phyloP scores from a whole-genome alignment of 148 eudicot genomes.

The Heliosperma pusillum region DNA sequence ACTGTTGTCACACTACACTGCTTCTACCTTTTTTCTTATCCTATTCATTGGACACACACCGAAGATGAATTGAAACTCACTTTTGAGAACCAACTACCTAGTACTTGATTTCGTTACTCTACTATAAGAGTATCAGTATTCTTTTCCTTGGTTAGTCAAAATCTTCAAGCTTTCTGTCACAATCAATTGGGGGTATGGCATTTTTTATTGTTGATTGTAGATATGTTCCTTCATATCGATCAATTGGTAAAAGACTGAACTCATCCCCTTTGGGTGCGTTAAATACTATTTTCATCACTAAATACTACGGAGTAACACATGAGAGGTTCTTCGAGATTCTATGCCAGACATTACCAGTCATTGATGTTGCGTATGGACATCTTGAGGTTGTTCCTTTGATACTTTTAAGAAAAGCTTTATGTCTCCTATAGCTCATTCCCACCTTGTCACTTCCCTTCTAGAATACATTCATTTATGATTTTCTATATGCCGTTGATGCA shows the following conservation, averaged over 20 bases:
- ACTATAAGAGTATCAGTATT: background rate
- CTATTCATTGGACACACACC: background rate
- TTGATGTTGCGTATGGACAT: conserved; percentile 1
- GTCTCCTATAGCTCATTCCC: background rate
- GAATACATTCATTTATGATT: background rate
- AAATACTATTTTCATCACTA: background rate
- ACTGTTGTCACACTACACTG: background rate
- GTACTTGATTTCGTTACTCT: background rate
- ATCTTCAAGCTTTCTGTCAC: background rate
- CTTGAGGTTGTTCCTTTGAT: background rate
- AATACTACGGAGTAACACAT: background rate
- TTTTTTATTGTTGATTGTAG: background rate
- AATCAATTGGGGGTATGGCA: background rate
- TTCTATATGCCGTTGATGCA: background rate
- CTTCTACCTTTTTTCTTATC: background rate
- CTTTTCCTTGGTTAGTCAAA: background rate
- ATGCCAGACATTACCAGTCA: background rate
- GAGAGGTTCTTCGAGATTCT: background rate
- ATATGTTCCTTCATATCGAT: background rate
- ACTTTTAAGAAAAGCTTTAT: background rate
- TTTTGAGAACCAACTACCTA: background rate
- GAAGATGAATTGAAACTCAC: background rate
- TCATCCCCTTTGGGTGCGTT: background rate
- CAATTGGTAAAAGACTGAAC: background rate
- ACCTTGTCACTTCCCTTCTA: background rate